Conservation (phyloP, 2,329 filamentous ascomycete species). For the Xylariaceae sp. region DNA sequence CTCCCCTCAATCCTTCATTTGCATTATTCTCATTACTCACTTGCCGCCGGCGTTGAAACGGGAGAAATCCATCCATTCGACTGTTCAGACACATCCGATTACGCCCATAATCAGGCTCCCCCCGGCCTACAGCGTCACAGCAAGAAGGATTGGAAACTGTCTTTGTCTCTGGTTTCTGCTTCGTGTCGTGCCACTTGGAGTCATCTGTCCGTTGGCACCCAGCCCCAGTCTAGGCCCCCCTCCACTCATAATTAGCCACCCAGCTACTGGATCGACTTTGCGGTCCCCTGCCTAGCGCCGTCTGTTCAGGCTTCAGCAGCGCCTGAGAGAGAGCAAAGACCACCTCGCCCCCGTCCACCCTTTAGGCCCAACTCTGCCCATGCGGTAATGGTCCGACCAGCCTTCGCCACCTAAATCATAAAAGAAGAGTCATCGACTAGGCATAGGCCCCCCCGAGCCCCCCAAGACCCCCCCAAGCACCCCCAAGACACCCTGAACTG, state of each 20-base stretch:
- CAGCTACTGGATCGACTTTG: conserved; percentile 13
- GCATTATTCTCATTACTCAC: conserved; percentile 21
- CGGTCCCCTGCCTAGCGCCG: conserved; percentile 13
- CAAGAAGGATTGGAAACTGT: conserved; percentile 1
- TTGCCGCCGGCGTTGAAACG: conserved; percentile 28
- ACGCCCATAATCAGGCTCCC: conserved; percentile 1
- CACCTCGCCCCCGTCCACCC: conserved; percentile 14
- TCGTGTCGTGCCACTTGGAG: conserved; percentile 22
- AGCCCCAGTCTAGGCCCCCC: conserved; percentile 23
- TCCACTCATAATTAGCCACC: conserved; percentile 18
- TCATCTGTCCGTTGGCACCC: conserved; percentile 20
- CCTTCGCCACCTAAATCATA: conserved; percentile 35
- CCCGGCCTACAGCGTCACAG: too few relatives aligned
- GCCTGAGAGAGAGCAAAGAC: conserved; percentile 17
- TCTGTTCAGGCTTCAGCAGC: conserved; percentile 17
- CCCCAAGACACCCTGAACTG: conserved; percentile 21
- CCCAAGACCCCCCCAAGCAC: conserved; percentile 23
- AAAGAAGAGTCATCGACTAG: conserved; percentile 35
- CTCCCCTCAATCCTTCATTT: conserved; percentile 25
- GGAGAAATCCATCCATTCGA: conserved; percentile 26
- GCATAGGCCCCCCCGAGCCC: conserved; percentile 1
- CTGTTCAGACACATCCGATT: conserved; percentile 23
- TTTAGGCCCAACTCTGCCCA: conserved; percentile 21
- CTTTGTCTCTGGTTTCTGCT: conserved; percentile 11
- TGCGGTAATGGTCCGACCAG: conserved; percentile 29